Base-by-base conservation (phyloP, 352 stramenopile species). In the Globisporangium paroecandrum region DNA sequence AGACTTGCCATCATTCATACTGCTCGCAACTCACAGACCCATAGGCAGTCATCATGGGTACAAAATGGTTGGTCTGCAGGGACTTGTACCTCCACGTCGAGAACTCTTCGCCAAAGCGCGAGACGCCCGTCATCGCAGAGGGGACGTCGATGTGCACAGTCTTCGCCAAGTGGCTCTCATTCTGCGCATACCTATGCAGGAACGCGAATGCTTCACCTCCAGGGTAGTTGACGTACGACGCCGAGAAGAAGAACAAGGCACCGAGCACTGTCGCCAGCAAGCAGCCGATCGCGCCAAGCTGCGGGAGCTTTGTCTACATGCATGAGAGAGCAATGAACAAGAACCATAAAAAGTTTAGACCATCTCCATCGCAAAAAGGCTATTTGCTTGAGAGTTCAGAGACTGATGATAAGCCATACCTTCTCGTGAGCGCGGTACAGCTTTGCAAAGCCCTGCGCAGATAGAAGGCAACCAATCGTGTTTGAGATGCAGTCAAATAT, bases 71-170 rank as follows among this genome's bases (percentile, higher is more conserved):
- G 32, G 32, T 38, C 32, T 38, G 32, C 32, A 38, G 8, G 6
- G 32, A 38, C 0, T 38, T 38, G 32, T 69, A 94, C 84, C 74
- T 92, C 87, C 89, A 96, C 0, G 69, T 61, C 0, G 77, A 29
- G 41, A 89, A 93, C 66, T 91, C 83, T 71, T 96, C 82, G n/a
- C 87, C 86, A 65, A 96, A 96, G 49, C 87, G 83, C 41, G 85
- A 95, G 18, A 99, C 94, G 32, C 97, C 97, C 1, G 93, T 98
- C 95, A 99, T 98, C 9, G 96, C 95, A 15, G 96, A 80, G 8
- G 89, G 78, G 3, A 98, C 93, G 73, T 98, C 94, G 69, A 99
- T 96, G 67, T 99, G 89, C 43, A 98, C 83, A 18, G 58, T 79
- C 7, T 71, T 75, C 47, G 70, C 69, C 18, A 80, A 58, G 8